Evolutionary conservation across 2,329 filamentous ascomycete genomes (phyloP).

Genomic region (Hymenoscyphus albidus): DNA sequence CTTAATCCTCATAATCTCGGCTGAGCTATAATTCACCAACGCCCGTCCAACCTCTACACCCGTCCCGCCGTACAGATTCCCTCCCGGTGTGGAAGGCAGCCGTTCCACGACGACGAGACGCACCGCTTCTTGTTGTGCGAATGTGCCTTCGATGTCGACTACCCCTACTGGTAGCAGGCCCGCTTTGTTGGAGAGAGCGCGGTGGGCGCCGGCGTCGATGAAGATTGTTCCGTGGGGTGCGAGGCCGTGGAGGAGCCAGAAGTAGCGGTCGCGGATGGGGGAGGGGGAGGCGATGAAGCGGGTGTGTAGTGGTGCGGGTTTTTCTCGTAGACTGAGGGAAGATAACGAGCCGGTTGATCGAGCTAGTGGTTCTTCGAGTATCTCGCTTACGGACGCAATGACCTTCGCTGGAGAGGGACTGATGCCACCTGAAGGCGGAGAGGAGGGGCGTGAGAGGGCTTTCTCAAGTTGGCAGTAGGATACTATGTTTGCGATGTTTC

Average conservation of each 20-base stretch:
- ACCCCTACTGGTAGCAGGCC: conserved; percentile 89
- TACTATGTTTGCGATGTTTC: conserved; percentile 86
- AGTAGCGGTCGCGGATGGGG: conserved; percentile 88
- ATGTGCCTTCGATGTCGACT: conserved; percentile 80
- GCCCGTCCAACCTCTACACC: conserved; percentile 79
- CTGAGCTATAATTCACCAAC: conserved; percentile 86
- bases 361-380: conserved; percentile 27
- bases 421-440: conserved; percentile 11
- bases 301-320: conserved; percentile 74
- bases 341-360: conserved; percentile 43
- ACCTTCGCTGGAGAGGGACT: conserved; percentile 21
- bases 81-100: conserved; percentile 25
- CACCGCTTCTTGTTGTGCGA: conserved; percentile 90
- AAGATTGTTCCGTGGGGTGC: conserved; percentile 86
- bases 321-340: conserved; percentile 28
- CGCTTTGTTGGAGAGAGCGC: conserved; percentile 76
- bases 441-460: conserved; percentile 21
- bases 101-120: conserved; percentile 76
- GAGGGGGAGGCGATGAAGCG: conserved; percentile 82
- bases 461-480: conserved; percentile 68
- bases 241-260: conserved; percentile 94
- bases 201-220: conserved; percentile 86
- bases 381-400: conserved; percentile 15
- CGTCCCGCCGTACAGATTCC: conserved; percentile 46
- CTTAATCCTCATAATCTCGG: conserved; percentile 79